A percentile compares a stretch with the other conserved stretches of the same genome.
These are phyloP conservation scores for Fraxinus pennsylvanica DNA, from an alignment of 257 asterid genomes.

Conservation along the genomic window DNA sequence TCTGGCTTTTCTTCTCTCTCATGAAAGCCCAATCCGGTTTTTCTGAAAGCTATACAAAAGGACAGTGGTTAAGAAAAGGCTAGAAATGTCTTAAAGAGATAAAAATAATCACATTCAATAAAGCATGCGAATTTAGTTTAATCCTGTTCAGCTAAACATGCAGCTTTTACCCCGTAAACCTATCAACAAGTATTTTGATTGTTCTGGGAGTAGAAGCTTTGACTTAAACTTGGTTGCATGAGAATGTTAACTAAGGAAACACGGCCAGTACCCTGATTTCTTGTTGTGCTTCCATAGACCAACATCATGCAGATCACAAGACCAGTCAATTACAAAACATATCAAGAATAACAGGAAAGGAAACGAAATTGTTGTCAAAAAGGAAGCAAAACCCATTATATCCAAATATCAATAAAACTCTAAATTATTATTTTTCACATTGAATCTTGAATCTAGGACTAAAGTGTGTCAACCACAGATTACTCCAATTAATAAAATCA, in stretches of 20 bases:
- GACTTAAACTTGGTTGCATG: background rate
- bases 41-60: constrained; percentile 42
- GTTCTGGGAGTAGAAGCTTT: background rate
- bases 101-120: background rate
- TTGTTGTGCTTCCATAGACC: background rate
- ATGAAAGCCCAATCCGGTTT: no score
- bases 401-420: no score
- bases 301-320: background rate
- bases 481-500: background rate
- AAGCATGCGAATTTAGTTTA: background rate
- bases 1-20: constrained; percentile 38
- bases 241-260: background rate
- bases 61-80: constrained; percentile 9
- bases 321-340: background rate
- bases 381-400: background rate
- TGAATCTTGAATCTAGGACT: no score
- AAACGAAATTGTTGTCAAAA: background rate
- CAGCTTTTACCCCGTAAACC: background rate
- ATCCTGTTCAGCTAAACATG: background rate
- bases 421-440: no score
- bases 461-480: no score
- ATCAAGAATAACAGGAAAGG: background rate
- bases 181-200: background rate
- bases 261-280: background rate
- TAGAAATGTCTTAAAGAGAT: background rate